Percentiles rank a stretch among this genome's conserved stretches.
phyloP scores from a whole-genome alignment of 2,329 filamentous ascomycete species.

The Stemphylium vesicarium region DNA sequence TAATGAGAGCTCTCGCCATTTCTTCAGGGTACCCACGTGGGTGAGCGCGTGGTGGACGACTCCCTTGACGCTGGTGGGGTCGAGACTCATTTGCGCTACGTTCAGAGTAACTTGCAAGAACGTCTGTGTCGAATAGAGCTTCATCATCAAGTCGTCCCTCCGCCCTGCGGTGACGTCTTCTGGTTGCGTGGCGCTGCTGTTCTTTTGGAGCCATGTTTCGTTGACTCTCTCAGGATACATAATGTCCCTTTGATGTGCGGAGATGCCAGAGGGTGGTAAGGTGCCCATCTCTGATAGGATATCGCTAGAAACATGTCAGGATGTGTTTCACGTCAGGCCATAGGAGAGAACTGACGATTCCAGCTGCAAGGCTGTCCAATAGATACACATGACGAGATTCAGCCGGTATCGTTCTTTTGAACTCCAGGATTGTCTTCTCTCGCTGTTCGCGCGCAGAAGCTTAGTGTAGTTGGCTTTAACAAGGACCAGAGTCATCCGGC shows the following conservation, averaged over 20 bases:
- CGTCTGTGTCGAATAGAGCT: constrained; percentile 67
- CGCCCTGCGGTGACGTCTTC: constrained; percentile 16
- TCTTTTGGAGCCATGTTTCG: constrained; percentile 33
- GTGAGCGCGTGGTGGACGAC: constrained; percentile 35
- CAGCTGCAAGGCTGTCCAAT: constrained; percentile 92
- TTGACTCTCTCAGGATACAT: constrained; percentile 69
- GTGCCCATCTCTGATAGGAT: constrained; percentile 82
- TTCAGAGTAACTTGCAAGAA: constrained; percentile 65
- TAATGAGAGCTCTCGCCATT: constrained; percentile 60
- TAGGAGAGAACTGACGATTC: constrained; percentile 68
- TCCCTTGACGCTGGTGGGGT: constrained; percentile 37
- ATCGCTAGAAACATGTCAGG: constrained; percentile 63
- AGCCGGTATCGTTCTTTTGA: constrained; percentile 40
- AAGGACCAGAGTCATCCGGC: constrained; percentile 70
- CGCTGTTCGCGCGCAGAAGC: constrained; percentile 31
- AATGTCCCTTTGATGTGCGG: constrained; percentile 64
- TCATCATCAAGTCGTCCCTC: constrained; percentile 54
- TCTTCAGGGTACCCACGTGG: constrained; percentile 55
- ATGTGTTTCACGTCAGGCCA: not conserved
- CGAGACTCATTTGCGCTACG: constrained; percentile 56
- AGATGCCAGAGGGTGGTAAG: constrained; percentile 66
- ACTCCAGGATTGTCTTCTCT: constrained; percentile 18
- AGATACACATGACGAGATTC: constrained; percentile 66
- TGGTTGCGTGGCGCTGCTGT: constrained; percentile 7
- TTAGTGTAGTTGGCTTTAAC: constrained; percentile 64